Evolutionary conservation across 805 yeast genomes (phyloP).

Genomic region (Kazachstania viticola): DNA sequence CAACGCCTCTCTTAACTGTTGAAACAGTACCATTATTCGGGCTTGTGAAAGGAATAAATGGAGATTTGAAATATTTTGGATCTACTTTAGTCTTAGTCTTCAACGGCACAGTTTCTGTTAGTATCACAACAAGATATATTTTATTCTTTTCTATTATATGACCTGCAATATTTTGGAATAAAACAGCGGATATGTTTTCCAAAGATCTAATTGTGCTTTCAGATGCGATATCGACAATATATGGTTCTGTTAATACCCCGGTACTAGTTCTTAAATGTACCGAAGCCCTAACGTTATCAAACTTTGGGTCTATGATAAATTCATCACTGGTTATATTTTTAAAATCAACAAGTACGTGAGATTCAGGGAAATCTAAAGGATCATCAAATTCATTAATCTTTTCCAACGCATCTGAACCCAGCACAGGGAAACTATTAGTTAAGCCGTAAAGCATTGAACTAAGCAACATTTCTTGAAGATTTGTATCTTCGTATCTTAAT

Average conservation of each 20-base stretch:
- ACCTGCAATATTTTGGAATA: conserved; percentile 62
- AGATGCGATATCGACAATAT: conserved; percentile 52
- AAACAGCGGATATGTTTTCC: conserved; percentile 65
- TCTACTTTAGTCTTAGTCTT: conserved; percentile 15
- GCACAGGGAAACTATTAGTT: conserved; percentile 56
- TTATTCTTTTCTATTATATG: conserved; percentile 52
- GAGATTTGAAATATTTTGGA: conserved; percentile 14
- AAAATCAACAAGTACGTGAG: conserved; percentile 66
- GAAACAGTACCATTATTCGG: conserved; percentile 6
- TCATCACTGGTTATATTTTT: conserved; percentile 54
- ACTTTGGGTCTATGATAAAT: conserved; percentile 48
- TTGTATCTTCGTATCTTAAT: conserved; percentile 30
- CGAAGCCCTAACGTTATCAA: conserved; percentile 58
- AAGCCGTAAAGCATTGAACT: conserved; percentile 63
- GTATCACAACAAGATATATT: conserved; percentile 62
- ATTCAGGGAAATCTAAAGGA: conserved; percentile 27
- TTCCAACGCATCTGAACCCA: conserved; percentile 25
- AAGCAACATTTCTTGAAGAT: conserved; percentile 50
- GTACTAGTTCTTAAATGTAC: conserved; percentile 56
- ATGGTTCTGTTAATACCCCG: conserved; percentile 66
- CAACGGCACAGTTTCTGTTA: conserved; percentile 50
- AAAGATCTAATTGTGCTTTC: conserved; percentile 43
- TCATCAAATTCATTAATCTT: conserved; percentile 34
- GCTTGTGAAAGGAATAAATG: conserved; percentile 15
- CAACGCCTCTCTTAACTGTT: conserved; percentile 60